phyloP scores from a whole-genome alignment of 2,329 filamentous ascomycete species.

The Keithomyces neogunnii region DNA sequence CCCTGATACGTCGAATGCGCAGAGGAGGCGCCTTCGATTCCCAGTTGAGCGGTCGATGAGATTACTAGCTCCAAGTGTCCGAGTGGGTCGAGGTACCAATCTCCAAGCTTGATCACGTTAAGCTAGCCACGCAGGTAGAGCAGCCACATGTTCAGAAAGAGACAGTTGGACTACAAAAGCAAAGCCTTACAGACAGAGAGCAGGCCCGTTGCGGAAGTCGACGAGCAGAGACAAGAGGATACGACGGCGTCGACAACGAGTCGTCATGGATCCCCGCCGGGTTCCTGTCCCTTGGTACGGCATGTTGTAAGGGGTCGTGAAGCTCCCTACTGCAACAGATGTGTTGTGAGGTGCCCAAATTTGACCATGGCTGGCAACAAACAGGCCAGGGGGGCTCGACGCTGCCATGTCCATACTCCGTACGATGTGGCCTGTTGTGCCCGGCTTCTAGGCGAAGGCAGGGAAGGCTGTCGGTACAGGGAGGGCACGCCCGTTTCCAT shows the following conservation, averaged over 20 bases:
- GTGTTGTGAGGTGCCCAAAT: neutral
- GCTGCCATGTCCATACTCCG: neutral
- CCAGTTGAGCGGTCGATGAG: constrained; percentile 11
- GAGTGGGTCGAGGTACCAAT: constrained; percentile 8
- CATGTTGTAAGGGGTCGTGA: neutral
- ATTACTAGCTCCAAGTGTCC: constrained; percentile 2
- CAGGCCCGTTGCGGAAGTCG: neutral
- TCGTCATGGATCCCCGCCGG: neutral
- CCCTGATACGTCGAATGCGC: constrained; percentile 9
- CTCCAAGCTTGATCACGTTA: constrained; percentile 3
- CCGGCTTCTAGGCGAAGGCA: neutral
- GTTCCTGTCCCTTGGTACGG: constrained; percentile 5
- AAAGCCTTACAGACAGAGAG: constrained; percentile 6
- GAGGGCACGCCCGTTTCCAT: too few species aligned
- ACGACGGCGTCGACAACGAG: constrained; percentile 4
- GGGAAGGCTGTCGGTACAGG: too few species aligned
- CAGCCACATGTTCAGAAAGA: constrained; percentile 5
- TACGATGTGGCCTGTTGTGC: neutral
- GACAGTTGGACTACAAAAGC: constrained; percentile 6
- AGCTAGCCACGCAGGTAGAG: constrained; percentile 4
- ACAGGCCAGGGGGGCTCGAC: neutral
- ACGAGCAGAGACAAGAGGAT: constrained; percentile 2
- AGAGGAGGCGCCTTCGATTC: constrained; percentile 11
- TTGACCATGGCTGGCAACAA: neutral
- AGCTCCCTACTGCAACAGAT: neutral